phyloP scores from a whole-genome alignment of 192 early-diverging fungal species.

The Phycomyces blakesleeanus region DNA sequence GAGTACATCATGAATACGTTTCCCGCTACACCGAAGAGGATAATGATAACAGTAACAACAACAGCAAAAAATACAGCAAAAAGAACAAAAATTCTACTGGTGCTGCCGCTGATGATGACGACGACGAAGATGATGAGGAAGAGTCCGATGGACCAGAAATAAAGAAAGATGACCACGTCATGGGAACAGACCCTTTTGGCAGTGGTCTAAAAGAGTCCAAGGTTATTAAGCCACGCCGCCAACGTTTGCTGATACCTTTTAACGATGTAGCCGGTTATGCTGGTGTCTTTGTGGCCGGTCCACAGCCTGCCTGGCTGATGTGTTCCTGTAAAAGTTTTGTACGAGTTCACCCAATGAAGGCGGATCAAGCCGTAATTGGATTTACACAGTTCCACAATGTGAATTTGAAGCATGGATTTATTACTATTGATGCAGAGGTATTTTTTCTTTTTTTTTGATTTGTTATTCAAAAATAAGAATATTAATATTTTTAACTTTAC shows the following conservation, averaged over 20 bases:
- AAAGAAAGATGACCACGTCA: constrained; percentile 8
- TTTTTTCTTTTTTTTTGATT: too few relatives aligned
- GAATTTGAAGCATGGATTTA: constrained; percentile 74
- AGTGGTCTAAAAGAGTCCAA: constrained; percentile 14
- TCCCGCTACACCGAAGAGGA: constrained; percentile 48
- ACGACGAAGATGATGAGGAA: too few relatives aligned
- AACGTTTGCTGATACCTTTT: constrained; percentile 41
- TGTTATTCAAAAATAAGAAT: too few relatives aligned
- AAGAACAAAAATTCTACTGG: too few relatives aligned
- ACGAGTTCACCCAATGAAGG: constrained; percentile 69
- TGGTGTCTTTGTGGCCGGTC: constrained; percentile 73
- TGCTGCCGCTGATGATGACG: too few relatives aligned
- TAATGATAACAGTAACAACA: too few relatives aligned
- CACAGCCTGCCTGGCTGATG: constrained; percentile 73
- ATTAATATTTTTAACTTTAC: too few relatives aligned
- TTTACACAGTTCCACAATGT: constrained; percentile 78
- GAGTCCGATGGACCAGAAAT: constrained; percentile 30
- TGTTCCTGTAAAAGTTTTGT: constrained; percentile 54
- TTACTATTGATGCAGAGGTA: constrained; percentile 68
- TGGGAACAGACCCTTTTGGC: constrained; percentile 30
- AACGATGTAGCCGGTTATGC: constrained; percentile 56
- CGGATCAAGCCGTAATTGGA: constrained; percentile 59
- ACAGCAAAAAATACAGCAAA: too few relatives aligned
- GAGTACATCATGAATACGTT: constrained; percentile 60
- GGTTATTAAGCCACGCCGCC: neutral